Base-by-base conservation (phyloP, 441 rosid genomes). In the Cnidoscolus chayamansa region DNA sequence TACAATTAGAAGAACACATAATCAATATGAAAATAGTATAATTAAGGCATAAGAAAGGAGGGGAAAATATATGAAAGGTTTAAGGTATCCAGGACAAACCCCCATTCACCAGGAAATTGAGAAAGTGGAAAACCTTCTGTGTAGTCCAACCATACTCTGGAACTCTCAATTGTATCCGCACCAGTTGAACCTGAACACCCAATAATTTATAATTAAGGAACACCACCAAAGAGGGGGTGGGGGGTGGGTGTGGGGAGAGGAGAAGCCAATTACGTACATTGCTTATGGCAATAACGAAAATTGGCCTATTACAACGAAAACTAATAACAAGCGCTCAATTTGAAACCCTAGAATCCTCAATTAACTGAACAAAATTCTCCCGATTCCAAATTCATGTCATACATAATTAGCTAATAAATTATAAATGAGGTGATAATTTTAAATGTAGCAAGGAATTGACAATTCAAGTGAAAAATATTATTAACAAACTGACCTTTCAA, bases 81-180 rank as follows among this genome's bases (percentile, higher is more conserved):
- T 3, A 60, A 47, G 60, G 20, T 11, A 40, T 16, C n/a, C 0
- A 10, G 70, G 47, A 81, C 89, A 63, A 25, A 93, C 98, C 91
- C 73, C 89, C 94, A 72, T 91, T 93, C 48, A 93, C 98, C 48
- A 93, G 76, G 88, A 93, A 89, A 84, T 93, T 93, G 73, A 93
- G 90, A 74, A 93, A 86, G 81, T 93, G 97, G 55, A 93, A 93
- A 72, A 93, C 97, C 83, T 93, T 93, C 81, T 91, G 98, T 7
- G 94, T 93, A 45, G 98, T 91, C 98, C 97, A 93, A 10, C 98
- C 98, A 53, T 89, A 91, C 81, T 93, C 98, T 0, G 98, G 98
- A 79, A 93, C 98, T 82, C 97, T 81, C 72, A 89, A 72, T 76
- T 91, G 97, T 74, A 93, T 93, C 70, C 98, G 84, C 62, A 89